Evolutionary conservation across 805 yeast species (phyloP).

Genomic region (Lipomyces yamanashiensis): DNA sequence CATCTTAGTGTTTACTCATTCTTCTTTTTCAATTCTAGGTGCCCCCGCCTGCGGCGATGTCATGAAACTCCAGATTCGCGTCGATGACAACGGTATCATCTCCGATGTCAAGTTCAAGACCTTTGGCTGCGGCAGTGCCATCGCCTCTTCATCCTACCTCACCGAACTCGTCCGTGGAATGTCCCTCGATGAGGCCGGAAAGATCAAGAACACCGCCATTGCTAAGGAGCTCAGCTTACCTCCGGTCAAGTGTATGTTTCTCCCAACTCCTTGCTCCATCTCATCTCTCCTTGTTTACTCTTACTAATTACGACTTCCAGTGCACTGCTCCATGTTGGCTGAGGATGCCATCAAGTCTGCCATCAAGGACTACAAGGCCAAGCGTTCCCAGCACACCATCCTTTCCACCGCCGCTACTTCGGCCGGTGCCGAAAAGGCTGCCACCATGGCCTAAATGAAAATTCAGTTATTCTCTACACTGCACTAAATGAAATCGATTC

Average conservation of each 20-base stretch:
- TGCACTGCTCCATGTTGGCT: constrained; percentile 98
- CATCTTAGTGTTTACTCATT: background rate
- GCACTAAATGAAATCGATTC: background rate
- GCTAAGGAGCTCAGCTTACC: constrained; percentile 95
- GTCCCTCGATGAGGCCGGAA: constrained; percentile 89
- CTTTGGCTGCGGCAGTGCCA: constrained; percentile 98
- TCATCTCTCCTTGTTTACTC: background rate
- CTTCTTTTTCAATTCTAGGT: constrained; percentile 14
- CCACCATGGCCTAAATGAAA: background rate
- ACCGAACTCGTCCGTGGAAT: constrained; percentile 95
- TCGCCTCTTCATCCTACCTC: constrained; percentile 92
- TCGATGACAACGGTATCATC: constrained; percentile 87
- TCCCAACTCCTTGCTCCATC: background rate
- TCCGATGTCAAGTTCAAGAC: constrained; percentile 97
- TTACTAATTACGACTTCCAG: constrained; percentile 1
- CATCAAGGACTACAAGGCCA: constrained; percentile 88
- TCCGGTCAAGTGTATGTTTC: constrained; percentile 70
- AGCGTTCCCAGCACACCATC: constrained; percentile 58
- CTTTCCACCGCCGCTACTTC: constrained; percentile 9
- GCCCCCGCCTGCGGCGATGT: constrained; percentile 99
- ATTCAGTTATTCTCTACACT: background rate
- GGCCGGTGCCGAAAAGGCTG: constrained; percentile 8
- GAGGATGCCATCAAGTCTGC: constrained; percentile 99
- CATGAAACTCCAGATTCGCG: constrained; percentile 95
- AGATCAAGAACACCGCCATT: constrained; percentile 89